phyloP scores from a whole-genome alignment of 139 green algal species.

The Tetraselmis striata region DNA sequence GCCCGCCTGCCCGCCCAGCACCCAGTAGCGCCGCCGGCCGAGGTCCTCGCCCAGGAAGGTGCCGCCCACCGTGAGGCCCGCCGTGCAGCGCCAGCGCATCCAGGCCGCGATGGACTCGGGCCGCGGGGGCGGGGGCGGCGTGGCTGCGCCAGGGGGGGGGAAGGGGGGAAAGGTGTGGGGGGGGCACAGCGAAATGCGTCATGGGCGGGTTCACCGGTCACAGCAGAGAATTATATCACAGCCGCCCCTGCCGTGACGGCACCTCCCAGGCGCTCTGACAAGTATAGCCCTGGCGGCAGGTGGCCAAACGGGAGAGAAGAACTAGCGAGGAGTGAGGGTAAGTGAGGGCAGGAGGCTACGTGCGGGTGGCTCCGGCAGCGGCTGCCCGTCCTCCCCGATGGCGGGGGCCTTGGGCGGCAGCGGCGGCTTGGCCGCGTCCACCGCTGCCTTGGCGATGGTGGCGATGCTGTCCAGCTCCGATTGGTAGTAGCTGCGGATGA shows the following conservation, averaged over 20 bases:
- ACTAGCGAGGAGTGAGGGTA: no score
- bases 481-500: neutral
- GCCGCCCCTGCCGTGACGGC: no score
- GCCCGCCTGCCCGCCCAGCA: slow-evolving; percentile 51
- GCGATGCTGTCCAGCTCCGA: neutral
- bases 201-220: no score
- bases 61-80: neutral
- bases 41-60: slow-evolving; percentile 52
- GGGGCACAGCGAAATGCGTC: no score
- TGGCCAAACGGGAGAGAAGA: no score
- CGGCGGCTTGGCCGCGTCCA: neutral
- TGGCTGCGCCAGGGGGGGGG: no score
- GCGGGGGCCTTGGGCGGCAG: neutral
- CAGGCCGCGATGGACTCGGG: neutral
- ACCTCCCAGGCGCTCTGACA: no score
- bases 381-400: neutral
- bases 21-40: slow-evolving; percentile 68
- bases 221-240: no score
- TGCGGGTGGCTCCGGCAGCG: neutral
- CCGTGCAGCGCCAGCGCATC: neutral
- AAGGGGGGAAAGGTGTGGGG: no score
- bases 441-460: neutral
- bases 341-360: no score
- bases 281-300: no score
- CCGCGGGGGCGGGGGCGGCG: no score